Evolutionary conservation across 2,329 filamentous ascomycete species (phyloP).

Genomic region (Arthroderma sp.): DNA sequence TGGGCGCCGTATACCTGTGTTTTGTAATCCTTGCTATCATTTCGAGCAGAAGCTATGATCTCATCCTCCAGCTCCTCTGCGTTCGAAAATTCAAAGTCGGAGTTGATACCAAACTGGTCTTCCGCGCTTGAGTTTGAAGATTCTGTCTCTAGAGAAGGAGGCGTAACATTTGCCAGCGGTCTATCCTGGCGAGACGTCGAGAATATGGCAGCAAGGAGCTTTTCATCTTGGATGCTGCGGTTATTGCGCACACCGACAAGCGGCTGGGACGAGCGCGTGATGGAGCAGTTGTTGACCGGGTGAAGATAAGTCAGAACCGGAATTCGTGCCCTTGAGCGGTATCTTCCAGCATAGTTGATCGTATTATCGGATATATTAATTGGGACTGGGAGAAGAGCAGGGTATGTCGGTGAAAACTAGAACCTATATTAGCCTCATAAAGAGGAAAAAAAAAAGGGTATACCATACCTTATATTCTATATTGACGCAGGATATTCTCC

Average conservation of each 20-base stretch:
- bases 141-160: conserved; percentile 32
- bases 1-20: conserved; percentile 76
- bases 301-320: conserved; percentile 90
- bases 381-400: conserved; percentile 71
- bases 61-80: conserved; percentile 59
- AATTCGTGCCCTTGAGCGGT: conserved; percentile 78
- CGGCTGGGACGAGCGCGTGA: conserved; percentile 88
- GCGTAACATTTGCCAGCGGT: conserved; percentile 31
- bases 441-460: neutral
- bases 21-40: conserved; percentile 50
- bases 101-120: conserved; percentile 33
- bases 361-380: conserved; percentile 91
- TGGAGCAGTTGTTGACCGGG: conserved; percentile 90
- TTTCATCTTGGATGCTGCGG: conserved; percentile 90
- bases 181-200: conserved; percentile 50
- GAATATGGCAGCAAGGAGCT: conserved; percentile 84
- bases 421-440: conserved; percentile 17
- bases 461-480: conserved; percentile 56
- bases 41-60: conserved; percentile 43
- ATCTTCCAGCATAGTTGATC: conserved; percentile 80
- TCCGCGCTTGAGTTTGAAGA: conserved; percentile 40
- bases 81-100: conserved; percentile 45
- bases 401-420: conserved; percentile 83
- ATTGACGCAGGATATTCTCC: conserved; percentile 87
- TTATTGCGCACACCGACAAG: conserved; percentile 75